Conservation (phyloP, 257 asterid species). For the Scutellaria galericulata region DNA sequence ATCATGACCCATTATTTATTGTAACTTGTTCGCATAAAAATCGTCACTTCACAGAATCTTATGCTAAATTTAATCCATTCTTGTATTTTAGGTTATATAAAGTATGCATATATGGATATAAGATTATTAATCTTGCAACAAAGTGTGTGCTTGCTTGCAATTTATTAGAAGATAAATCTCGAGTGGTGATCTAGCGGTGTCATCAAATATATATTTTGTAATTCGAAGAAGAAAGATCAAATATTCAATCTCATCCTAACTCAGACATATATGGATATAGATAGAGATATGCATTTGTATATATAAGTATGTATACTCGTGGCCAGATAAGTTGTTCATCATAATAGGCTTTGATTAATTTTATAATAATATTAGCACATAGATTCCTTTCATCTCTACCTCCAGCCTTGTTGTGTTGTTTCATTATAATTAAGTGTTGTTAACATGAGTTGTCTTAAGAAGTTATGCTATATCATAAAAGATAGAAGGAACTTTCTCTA, state of each 20-base stretch:
- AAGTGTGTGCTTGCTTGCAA: conserved; percentile 27
- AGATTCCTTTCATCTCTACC: conserved; percentile 46
- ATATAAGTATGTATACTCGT: neutral
- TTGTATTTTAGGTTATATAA: conserved; percentile 20
- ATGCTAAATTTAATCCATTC: conserved; percentile 32
- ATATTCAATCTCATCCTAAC: neutral
- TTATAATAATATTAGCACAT: conserved; percentile 23
- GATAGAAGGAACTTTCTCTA: conserved; percentile 21
- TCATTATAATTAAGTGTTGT: conserved; percentile 19
- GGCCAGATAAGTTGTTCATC: conserved; percentile 40
- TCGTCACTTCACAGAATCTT: conserved; percentile 43
- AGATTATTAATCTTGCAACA: conserved; percentile 3
- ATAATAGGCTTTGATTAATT: conserved; percentile 27
- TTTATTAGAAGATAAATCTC: neutral
- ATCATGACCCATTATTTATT: conserved; percentile 34
- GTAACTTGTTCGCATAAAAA: conserved; percentile 42
- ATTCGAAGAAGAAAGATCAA: neutral
- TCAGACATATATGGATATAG: no score
- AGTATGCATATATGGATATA: neutral
- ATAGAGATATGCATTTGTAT: neutral
- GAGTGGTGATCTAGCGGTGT: conserved; percentile 9
- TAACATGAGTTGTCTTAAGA: conserved; percentile 35
- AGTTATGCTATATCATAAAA: neutral
- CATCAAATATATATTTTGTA: neutral
- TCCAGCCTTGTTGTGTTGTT: conserved; percentile 44